Percentiles rank a stretch among this genome's conserved stretches.
Evolutionary conservation across 2,329 filamentous ascomycete species (phyloP).

Genomic region (Cladorrhinum sp.): DNA sequence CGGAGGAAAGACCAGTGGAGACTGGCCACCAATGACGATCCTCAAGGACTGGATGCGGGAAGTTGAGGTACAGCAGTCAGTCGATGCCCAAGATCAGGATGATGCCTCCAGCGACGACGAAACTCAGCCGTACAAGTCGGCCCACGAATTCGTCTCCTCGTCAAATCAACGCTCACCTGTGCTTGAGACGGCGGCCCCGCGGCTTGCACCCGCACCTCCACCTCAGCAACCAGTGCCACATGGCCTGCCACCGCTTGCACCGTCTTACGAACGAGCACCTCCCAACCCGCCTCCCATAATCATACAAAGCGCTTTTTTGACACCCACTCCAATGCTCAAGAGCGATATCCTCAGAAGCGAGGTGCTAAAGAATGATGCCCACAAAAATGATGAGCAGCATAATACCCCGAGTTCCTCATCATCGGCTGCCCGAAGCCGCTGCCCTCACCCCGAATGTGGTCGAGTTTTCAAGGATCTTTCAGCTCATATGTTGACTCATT

Average conservation of each 20-base stretch:
- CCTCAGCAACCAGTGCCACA: constrained; percentile 17
- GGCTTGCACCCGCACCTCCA: constrained; percentile 31
- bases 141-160: constrained; percentile 28
- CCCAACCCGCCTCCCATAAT: constrained; percentile 22
- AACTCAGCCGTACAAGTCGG: constrained; percentile 35
- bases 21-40: constrained; percentile 57
- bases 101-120: constrained; percentile 53
- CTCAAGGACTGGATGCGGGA: constrained; percentile 61
- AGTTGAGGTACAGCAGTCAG: constrained; percentile 54
- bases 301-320: constrained; percentile 24
- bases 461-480: constrained; percentile 63
- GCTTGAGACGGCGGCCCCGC: constrained; percentile 24
- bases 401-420: constrained; percentile 15
- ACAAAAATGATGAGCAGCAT: constrained; percentile 16
- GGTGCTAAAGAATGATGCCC: neutral
- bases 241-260: constrained; percentile 26
- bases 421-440: constrained; percentile 38
- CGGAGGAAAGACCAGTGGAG: constrained; percentile 55
- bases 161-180: constrained; percentile 28
- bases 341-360: neutral
- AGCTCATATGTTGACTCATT: constrained; percentile 95
- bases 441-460: constrained; percentile 57
- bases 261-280: constrained; percentile 22
- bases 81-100: constrained; percentile 44
- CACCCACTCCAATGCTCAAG: constrained; percentile 21